phyloP scores from a whole-genome alignment of 768 basidiomycete genomes.

The Lactarius psammicola region DNA sequence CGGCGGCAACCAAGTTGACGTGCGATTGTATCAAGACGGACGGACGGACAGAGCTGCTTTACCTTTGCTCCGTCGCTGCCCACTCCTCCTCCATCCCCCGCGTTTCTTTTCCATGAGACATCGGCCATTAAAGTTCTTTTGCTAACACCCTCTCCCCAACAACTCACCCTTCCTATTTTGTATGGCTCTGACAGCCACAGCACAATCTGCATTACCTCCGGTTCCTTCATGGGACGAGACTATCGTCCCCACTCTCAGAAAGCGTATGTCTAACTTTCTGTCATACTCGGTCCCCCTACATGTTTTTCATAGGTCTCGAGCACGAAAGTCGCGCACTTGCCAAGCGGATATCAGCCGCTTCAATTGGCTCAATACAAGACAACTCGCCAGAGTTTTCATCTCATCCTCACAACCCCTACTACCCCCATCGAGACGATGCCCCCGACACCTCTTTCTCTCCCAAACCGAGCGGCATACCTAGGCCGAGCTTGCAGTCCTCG shows the following conservation, averaged over 20 bases:
- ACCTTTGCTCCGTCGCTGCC: not conserved
- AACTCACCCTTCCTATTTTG: constrained; percentile 15
- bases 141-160: constrained; percentile 9
- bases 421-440: constrained; percentile 29
- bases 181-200: constrained; percentile 46
- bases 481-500: constrained; percentile 44
- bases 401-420: constrained; percentile 30
- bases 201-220: constrained; percentile 39
- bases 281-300: constrained; percentile 23
- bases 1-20: constrained; percentile 1
- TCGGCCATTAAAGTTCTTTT: constrained; percentile 1
- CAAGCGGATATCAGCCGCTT: constrained; percentile 72
- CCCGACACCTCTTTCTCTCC: constrained; percentile 31
- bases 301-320: constrained; percentile 59
- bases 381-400: constrained; percentile 30
- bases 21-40: not conserved
- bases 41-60: not conserved
- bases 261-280: constrained; percentile 39
- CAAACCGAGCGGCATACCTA: constrained; percentile 48
- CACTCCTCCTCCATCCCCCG: not conserved
- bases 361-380: constrained; percentile 57
- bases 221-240: constrained; percentile 74
- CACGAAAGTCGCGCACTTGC: constrained; percentile 76
- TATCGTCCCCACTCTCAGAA: constrained; percentile 77
- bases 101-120: constrained; percentile 22